phyloP scores from a whole-genome alignment of 2,329 filamentous ascomycete genomes.

The Pseudogymnoascus sp. region DNA sequence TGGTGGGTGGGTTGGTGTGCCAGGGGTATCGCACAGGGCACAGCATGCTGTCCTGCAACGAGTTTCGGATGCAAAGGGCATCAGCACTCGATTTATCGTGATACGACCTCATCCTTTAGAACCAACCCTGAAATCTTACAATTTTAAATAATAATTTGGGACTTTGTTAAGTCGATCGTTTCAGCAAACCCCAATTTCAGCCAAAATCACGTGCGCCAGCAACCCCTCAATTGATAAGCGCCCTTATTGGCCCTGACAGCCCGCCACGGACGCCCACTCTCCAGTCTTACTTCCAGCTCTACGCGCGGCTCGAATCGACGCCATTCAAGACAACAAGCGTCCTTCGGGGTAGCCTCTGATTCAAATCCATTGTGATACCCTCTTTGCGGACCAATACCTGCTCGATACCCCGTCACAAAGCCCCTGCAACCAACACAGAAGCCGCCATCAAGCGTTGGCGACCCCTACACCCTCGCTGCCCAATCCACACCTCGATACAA shows the following conservation, averaged over 20 bases:
- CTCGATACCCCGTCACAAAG: not conserved
- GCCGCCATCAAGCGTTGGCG: not conserved
- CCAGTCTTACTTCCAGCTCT: constrained; percentile 7
- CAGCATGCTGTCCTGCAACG: not conserved
- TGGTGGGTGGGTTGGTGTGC: not conserved
- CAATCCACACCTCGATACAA: not conserved
- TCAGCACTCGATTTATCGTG: not conserved
- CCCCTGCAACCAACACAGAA: not conserved
- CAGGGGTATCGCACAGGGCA: constrained; percentile 2
- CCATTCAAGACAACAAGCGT: constrained; percentile 4
- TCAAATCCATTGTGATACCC: not conserved
- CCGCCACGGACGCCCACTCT: not conserved
- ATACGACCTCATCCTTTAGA: not conserved
- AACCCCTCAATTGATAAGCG: constrained; percentile 3
- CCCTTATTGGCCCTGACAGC: constrained; percentile 5
- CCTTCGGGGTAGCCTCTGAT: constrained; percentile 4
- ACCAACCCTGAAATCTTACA: not conserved
- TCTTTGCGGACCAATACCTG: not conserved
- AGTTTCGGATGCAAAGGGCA: not conserved
- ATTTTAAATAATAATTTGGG: not conserved
- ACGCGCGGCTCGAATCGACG: not conserved
- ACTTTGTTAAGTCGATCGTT: not conserved
- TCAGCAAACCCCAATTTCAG: constrained; percentile 5
- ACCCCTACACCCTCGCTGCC: constrained; percentile 1
- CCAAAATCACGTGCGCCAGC: not conserved